phyloP scores from a whole-genome alignment of 495 filamentous ascomycete species.

The Jackrogersella multiformis region DNA sequence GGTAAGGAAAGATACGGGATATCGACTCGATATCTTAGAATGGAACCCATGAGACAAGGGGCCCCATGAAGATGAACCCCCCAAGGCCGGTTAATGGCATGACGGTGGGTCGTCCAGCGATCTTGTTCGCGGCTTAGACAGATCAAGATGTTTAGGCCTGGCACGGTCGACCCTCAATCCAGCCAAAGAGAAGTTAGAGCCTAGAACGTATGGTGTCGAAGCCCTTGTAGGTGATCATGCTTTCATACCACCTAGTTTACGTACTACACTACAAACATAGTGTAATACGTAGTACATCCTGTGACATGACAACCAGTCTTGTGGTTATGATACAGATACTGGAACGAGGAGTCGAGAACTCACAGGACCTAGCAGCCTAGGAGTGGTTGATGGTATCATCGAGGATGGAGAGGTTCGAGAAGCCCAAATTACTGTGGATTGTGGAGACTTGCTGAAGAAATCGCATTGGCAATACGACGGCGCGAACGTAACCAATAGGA shows the following conservation, averaged over 20 bases:
- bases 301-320: conserved; percentile 33
- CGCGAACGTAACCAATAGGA: conserved; percentile 29
- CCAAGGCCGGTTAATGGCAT: conserved; percentile 22
- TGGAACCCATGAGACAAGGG: conserved; percentile 35
- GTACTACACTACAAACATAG: too few species aligned
- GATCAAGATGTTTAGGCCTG: conserved; percentile 20
- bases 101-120: conserved; percentile 39
- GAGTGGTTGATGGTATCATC: conserved; percentile 3
- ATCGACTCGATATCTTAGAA: conserved; percentile 33
- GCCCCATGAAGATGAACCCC: conserved; percentile 23
- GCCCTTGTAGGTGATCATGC: conserved; percentile 25
- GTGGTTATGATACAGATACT: conserved; percentile 27
- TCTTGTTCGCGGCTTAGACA: conserved; percentile 20
- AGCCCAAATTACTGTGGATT: neutral
- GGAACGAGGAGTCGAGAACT: conserved; percentile 23
- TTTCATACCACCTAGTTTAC: conserved; percentile 23
- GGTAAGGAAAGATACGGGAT: conserved; percentile 20
- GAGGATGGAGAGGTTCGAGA: conserved; percentile 18
- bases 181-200: conserved; percentile 9
- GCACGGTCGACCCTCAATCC: conserved; percentile 8
- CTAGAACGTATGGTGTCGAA: conserved; percentile 5
- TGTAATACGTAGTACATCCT: conserved; percentile 20
- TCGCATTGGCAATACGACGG: conserved; percentile 24
- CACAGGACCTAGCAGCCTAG: neutral
- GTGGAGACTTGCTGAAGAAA: conserved; percentile 12